Percentiles rank a stretch among this genome's conserved stretches.
phyloP scores from a whole-genome alignment of 2,329 filamentous ascomycete species.

The Lasiodiplodia gonubiensis region DNA sequence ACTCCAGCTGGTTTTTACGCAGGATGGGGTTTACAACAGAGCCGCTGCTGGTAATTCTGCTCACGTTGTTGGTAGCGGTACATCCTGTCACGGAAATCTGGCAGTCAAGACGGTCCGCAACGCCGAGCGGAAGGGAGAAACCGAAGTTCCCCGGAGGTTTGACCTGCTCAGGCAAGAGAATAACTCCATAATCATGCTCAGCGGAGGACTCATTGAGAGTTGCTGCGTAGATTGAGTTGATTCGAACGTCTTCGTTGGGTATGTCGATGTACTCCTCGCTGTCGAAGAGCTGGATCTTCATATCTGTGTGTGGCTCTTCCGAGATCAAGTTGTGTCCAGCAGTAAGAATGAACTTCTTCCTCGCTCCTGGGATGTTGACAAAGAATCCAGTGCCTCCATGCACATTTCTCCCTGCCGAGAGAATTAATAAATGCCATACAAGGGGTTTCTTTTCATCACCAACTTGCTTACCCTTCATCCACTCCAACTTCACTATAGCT shows the following conservation, averaged over 20 bases:
- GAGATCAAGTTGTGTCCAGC: neutral
- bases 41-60: neutral
- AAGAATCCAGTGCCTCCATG: neutral
- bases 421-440: too few species aligned
- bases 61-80: too few species aligned
- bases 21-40: neutral
- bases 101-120: neutral
- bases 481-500: too few species aligned
- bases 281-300: neutral
- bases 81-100: neutral
- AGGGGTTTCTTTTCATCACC: too few species aligned
- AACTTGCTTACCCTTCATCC: neutral
- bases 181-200: neutral
- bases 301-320: neutral
- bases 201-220: neutral
- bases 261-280: neutral
- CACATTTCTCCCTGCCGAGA: neutral
- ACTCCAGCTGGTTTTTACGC: neutral
- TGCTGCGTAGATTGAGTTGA: neutral
- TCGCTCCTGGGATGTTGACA: neutral
- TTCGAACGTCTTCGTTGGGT: neutral
- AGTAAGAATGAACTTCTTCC: neutral
- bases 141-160: neutral
- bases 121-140: neutral
- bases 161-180: rapidly evolving